Base-by-base conservation (phyloP, 1,284 basidiomycete genomes). In the Flammula alnicola region DNA sequence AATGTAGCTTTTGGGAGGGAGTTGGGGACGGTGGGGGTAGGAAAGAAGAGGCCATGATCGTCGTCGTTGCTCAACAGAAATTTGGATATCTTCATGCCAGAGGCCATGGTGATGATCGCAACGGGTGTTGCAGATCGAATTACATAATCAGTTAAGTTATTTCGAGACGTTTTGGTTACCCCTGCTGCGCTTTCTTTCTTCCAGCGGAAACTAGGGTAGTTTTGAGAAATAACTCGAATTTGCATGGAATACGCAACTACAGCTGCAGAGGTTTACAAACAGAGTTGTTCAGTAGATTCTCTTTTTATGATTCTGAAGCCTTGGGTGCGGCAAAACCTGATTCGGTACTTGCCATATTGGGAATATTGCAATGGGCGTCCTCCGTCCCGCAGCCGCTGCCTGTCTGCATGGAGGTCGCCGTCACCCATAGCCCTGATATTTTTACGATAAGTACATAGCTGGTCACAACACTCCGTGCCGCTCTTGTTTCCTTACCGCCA, bases 1-100 rank as follows among this genome's bases (percentile, higher is more conserved):
- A 29, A 38, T 51, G 38, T n/a, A n/a, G n/a, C 30, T 51, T 36
- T 19, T 55, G 44, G 3, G 57, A 56, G 6, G 49, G 50, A 3
- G 59, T 54, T 17, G 61, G 60, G 17, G 64, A 62, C 11, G 62
- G 59, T 27, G 60, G 58, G n/a, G 59, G 61, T 16, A 62, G 51
- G 17, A 60, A 42, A 11, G 45, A 26, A 47, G n/a, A n/a, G n/a
- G 53, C 49, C 59, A 63, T 62, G 38, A n/a, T 47, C 20, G 54
- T 50, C 17, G 44, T 47, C 36, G 52, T 44, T 37, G 44, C 30
- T n/a, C 35, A 30, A 27, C n/a, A n/a, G n/a, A n/a, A n/a, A n/a
- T n/a, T n/a, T n/a, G n/a, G n/a, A n/a, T n/a, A n/a, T n/a, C n/a
- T n/a, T n/a, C n/a, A n/a, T n/a, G n/a, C n/a, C n/a, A n/a, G n/a